Evolutionary conservation across 1,139 yeast genomes (phyloP).

Genomic region (Pichia sp.): DNA sequence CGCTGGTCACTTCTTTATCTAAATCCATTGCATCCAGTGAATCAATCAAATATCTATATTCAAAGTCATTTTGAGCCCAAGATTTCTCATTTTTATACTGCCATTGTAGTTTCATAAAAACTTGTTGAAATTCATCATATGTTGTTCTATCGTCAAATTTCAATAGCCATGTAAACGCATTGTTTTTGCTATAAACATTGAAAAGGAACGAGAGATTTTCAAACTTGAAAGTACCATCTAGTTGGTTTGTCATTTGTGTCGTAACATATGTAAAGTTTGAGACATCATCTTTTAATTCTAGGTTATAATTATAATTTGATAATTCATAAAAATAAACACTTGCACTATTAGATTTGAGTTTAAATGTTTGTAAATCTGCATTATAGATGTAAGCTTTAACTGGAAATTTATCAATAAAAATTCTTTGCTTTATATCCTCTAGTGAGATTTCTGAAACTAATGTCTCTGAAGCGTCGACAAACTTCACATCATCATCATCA

Average conservation of each 20-base stretch:
- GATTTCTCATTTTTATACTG: conserved; percentile 47
- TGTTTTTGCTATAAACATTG: conserved; percentile 41
- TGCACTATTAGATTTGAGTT: conserved; percentile 34
- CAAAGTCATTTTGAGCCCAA: conserved; percentile 37
- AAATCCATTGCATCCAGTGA: conserved; percentile 37
- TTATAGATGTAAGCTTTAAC: conserved; percentile 39
- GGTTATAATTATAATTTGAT: conserved; percentile 47
- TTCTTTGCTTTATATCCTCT: not conserved
- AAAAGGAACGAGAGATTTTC: conserved; percentile 58
- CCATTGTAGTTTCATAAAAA: conserved; percentile 52
- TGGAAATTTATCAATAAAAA: conserved; percentile 13
- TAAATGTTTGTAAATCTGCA: conserved; percentile 44
- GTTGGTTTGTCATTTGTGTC: conserved; percentile 38
- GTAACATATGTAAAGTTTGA: conserved; percentile 33
- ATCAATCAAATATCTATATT: conserved; percentile 44
- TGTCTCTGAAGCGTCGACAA: conserved; percentile 24
- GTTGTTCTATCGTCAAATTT: conserved; percentile 40
- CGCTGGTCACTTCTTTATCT: conserved; percentile 26
- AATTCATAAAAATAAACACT: conserved; percentile 39
- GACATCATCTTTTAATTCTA: conserved; percentile 34
- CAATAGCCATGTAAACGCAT: conserved; percentile 56
- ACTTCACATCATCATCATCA: conserved; percentile 25
- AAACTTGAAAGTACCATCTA: conserved; percentile 62
- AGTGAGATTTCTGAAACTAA: conserved; percentile 17
- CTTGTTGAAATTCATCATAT: conserved; percentile 46